Conservation (phyloP, 1,284 basidiomycete species). For the Sporisorium iseilematis-ciliati region DNA sequence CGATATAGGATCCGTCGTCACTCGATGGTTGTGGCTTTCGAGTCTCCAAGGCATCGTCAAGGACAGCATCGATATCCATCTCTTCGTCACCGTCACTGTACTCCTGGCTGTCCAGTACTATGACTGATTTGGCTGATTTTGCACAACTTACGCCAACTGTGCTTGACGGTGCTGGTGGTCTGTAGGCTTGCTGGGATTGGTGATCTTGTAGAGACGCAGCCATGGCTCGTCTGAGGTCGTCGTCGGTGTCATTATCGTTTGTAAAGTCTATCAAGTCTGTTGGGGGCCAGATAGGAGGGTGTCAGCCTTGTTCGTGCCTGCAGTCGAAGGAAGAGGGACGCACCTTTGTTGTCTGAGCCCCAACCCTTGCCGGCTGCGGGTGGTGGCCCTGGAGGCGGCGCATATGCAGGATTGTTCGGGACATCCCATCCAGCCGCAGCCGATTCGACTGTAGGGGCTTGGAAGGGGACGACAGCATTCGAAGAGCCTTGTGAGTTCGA, state of each 20-base stretch:
- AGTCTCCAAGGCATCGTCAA: too few relatives aligned
- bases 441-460: slow-evolving; percentile 4
- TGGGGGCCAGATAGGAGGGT: neutral
- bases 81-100: neutral
- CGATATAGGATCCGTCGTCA: neutral
- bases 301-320: neutral
- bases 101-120: neutral
- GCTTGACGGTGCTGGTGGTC: slow-evolving; percentile 33
- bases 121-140: neutral
- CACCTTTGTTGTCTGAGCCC: slow-evolving; percentile 27
- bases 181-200: slow-evolving; percentile 26
- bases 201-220: slow-evolving; percentile 43
- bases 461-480: slow-evolving; percentile 24
- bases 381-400: slow-evolving; percentile 25
- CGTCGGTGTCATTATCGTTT: slow-evolving; percentile 38
- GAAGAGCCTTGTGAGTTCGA: slow-evolving; percentile 17
- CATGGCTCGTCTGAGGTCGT: slow-evolving; percentile 47
- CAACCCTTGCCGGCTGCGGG: slow-evolving; percentile 16
- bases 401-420: slow-evolving; percentile 18
- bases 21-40: neutral
- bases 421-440: slow-evolving; percentile 25
- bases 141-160: slow-evolving; percentile 44
- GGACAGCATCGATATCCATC: neutral
- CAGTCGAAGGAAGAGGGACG: neutral
- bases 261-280: slow-evolving; percentile 47